phyloP scores from a whole-genome alignment of 169 alveolate genomes.

The Plasmodium malariae region DNA sequence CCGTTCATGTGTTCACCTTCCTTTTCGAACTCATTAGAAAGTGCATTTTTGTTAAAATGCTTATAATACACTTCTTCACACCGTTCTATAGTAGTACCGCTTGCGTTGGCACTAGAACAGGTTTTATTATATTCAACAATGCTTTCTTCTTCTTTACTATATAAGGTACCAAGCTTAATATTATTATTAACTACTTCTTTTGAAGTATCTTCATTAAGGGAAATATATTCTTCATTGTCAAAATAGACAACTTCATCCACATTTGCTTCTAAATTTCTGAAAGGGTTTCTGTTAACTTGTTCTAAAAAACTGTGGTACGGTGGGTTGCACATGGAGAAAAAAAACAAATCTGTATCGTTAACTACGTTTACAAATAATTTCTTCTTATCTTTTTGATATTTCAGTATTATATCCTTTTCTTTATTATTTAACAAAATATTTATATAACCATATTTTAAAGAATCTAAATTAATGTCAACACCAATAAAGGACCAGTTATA shows the following conservation, averaged over 20 bases:
- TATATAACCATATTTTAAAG: constrained; percentile 30
- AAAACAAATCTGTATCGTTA: constrained; percentile 42
- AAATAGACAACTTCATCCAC: constrained; percentile 55
- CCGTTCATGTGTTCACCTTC: constrained; percentile 3
- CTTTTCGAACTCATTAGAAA: background rate
- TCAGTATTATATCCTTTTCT: constrained; percentile 54
- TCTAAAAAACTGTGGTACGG: constrained; percentile 52
- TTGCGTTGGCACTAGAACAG: too few relatives aligned
- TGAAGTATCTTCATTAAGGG: background rate
- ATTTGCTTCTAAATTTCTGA: constrained; percentile 39
- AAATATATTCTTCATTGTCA: background rate
- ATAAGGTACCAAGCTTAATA: background rate
- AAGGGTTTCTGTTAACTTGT: constrained; percentile 64
- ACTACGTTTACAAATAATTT: constrained; percentile 43
- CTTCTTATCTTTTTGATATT: constrained; percentile 63
- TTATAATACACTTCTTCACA: too few relatives aligned
- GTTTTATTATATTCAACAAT: too few relatives aligned
- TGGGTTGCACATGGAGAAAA: constrained; percentile 69
- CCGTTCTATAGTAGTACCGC: too few relatives aligned
- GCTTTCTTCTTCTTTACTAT: background rate
- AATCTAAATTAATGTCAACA: constrained; percentile 50
- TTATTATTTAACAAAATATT: constrained; percentile 46
- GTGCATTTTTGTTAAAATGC: background rate
- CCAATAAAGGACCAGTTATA: constrained; percentile 85
- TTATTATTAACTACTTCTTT: background rate